phyloP scores from a whole-genome alignment of 2,329 filamentous ascomycete species.

The Hypoxylon sp. region DNA sequence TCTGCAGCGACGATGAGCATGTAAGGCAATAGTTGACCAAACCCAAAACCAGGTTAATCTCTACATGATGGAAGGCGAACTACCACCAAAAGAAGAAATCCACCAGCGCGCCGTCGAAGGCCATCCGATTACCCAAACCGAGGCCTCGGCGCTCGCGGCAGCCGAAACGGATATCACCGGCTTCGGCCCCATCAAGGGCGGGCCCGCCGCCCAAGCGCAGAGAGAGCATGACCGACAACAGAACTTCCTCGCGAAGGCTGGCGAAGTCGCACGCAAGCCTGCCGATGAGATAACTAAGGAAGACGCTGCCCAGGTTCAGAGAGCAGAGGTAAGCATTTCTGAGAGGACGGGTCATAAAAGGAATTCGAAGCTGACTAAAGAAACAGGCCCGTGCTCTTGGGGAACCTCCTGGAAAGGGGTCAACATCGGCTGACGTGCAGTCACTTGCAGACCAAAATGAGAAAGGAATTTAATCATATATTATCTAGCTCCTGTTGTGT shows the following conservation, averaged over 20 bases:
- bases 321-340: conserved; percentile 48
- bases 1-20: not conserved
- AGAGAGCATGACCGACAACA: conserved; percentile 55
- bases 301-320: conserved; percentile 52
- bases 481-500: not conserved
- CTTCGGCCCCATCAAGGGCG: conserved; percentile 53
- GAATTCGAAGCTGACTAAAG: conserved; percentile 28
- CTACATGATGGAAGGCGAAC: conserved; percentile 24
- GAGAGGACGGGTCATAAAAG: not conserved
- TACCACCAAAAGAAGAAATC: conserved; percentile 45
- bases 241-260: conserved; percentile 53
- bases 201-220: conserved; percentile 54
- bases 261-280: conserved; percentile 52
- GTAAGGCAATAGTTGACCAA: not conserved
- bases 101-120: conserved; percentile 45
- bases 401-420: conserved; percentile 48
- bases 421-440: conserved; percentile 51
- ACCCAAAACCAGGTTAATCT: not conserved
- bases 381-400: conserved; percentile 39
- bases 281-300: conserved; percentile 51
- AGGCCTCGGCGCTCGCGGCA: conserved; percentile 48
- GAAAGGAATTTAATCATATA: conserved; percentile 5
- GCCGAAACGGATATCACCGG: conserved; percentile 52
- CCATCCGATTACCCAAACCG: conserved; percentile 49
- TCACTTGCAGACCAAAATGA: conserved; percentile 50